Evolutionary conservation across 2,329 filamentous ascomycete genomes (phyloP), one percentile per base, ranked within the genome.

Genomic region (Dryadomyces sulphureus): DNA sequence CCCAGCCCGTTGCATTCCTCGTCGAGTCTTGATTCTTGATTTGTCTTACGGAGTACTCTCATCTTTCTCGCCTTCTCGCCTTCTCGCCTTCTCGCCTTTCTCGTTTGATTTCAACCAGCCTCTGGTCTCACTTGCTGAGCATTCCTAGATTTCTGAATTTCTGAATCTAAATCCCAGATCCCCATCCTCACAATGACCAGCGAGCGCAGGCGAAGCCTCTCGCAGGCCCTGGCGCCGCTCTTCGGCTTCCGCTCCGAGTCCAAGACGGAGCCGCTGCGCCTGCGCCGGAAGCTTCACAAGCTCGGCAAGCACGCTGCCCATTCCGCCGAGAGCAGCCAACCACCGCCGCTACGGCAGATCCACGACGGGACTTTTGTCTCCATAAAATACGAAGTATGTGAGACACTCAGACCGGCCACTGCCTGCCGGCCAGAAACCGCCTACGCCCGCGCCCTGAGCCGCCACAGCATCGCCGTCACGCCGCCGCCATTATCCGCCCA

Each of bases 231-330:
- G 14, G 19, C 16, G 11, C 32, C 40, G 4, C 46, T 53, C 12
- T 50, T 53, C 19, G 42, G 49, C 40, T 47, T 45, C 22, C 46
- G 45, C 8, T 47, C 35, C 11, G 45, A 48, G 20, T 44, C 40
- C 43, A 55, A 54, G 49, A 12, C 25, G 7, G 12, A 4, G 45
- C 43, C 20, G 34, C 52, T 54, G 0, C 59, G 53, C 45, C 52
- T 58, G 41, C 57, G 59, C 38, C 59, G 54, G 40, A 62, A 59
- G 53, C 56, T 62, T 20, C 61, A 60, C 27, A 64, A 63, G 44
- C 45, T 57, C 41, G 34, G 52, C 47, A 53, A 56, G 32, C 16
- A 36, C 17, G 9, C 34, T 36, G 34, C n/a, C 34, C n/a, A n/a
- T 16, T n/a, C 24, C 1, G 38, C 40, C 32, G 21, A 52, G 41